Evolutionary conservation across 352 stramenopile species (phyloP).

Genomic region (Paralagenidium karlingii): DNA sequence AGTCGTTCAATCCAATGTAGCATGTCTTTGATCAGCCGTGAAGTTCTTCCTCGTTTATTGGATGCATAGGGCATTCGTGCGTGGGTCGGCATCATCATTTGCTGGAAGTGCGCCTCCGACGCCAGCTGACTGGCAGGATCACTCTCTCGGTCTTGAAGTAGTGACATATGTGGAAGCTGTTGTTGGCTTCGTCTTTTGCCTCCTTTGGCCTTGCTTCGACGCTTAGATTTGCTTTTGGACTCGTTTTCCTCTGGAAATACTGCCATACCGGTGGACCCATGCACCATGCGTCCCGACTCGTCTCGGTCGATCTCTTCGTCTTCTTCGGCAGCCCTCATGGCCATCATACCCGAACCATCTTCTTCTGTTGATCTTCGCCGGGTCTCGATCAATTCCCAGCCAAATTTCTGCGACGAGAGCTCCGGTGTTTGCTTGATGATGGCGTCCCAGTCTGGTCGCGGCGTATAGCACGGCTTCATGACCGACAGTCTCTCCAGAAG

Average conservation of each 20-base stretch:
- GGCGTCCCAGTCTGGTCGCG: conserved; percentile 39
- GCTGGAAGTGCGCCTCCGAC: background rate
- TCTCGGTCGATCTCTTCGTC: conserved; percentile 2
- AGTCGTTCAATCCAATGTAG: conserved; percentile 67
- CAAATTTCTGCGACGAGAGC: conserved; percentile 34
- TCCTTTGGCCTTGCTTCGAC: too few relatives aligned
- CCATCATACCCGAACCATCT: conserved; percentile 1
- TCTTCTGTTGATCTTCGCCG: conserved; percentile 1
- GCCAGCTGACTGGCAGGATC: background rate
- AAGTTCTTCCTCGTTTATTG: conserved; percentile 19
- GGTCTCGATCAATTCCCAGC: conserved; percentile 30
- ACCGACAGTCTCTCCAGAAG: conserved; percentile 2
- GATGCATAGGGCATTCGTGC: too few relatives aligned
- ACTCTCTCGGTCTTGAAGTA: background rate
- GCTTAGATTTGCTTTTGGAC: too few relatives aligned
- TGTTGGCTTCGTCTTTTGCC: too few relatives aligned
- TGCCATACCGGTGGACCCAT: background rate
- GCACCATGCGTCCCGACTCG: background rate
- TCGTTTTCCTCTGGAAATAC: background rate
- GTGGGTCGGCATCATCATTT: background rate
- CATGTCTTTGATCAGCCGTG: conserved; percentile 62
- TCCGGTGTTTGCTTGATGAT: conserved; percentile 52
- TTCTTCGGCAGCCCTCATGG: background rate
- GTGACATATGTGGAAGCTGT: background rate
- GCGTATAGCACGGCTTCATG: conserved; percentile 44